Base-by-base conservation (phyloP, 768 basidiomycete species). In the Collybia sordida region DNA sequence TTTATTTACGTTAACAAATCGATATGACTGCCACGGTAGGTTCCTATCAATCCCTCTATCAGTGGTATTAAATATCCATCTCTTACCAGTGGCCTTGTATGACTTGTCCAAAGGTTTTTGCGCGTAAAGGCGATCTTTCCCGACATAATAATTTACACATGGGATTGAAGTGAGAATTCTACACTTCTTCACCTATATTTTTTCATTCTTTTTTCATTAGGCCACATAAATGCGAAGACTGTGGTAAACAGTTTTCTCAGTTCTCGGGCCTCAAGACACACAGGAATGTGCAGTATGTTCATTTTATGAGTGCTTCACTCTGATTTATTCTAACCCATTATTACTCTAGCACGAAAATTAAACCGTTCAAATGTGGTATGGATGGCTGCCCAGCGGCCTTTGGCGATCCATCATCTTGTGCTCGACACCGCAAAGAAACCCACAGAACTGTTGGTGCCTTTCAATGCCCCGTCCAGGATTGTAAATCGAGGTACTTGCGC, bases 341-440 rank as follows among this genome's bases (percentile, higher is more conserved):
- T 8, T 22, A 14, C 31, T 42, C n/a, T 47, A 86, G 85, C 49
- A 77, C 81, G 12, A 70, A 68, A 38, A 64, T 49, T 8, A 82
- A 79, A 62, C 86, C 85, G 1, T 76, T 72, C 56, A 45, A 45
- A 4, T 90, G 88, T 56, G 70, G 68, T 12, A 67, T 75, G 37
- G 57, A 64, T 7, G 64, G 61, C 18, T 88, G 86, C 58, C 49
- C 45, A 8, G 70, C 76, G 24, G 63, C 69, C 12, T 89, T 89
- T 55, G 80, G 80, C 12, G 87, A 89, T 57, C 86, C 85, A 9
- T 88, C 87, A 0, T 88, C 87, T 39, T 71, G 82, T 54, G 69
- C 79, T 24, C 82, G 87, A 7, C 87, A 89, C 57, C 71, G 74
- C 48, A 80, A 77, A 59, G 85, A 88, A 64, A 77, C 71, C 2